Evolutionary conservation across 192 early-diverging fungal species (phyloP), one percentile per base, ranked within the genome.

Genomic region (Phlyctochytrium planicorne): DNA sequence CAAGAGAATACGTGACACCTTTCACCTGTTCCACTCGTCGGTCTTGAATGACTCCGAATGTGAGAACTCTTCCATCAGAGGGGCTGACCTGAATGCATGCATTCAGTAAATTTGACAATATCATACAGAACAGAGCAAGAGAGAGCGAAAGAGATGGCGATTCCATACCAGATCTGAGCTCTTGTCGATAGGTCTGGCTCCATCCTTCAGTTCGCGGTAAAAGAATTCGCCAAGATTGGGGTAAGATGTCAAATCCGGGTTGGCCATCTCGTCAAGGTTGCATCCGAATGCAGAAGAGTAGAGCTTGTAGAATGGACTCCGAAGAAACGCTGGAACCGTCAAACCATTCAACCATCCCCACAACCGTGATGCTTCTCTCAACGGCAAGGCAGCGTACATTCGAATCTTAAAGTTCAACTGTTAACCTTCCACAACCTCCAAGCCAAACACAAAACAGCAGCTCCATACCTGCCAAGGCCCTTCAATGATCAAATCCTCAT

Each of bases 181-280:
- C 3, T 82, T 76, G 52, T 87, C 88, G 2, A 98, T 79, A 1
- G 88, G 84, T n/a, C 97, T 80, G 0, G 78, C 91, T 29, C 78
- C 91, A 17, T 87, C 85, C 59, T 91, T 90, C 30, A 98, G 76
- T 68, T 89, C 86, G 34, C 97, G 86, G 70, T 97, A 99, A 66
- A 99, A 99, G 78, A 99, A 99, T 3, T 85, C 80, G 14, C 89
- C 84, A 25, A 99, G 69, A 72, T 96, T 97, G 20, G 86, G 84
- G 70, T 96, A 99, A 14, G 80, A 73, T 1, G 73, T 80, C 27
- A 98, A 72, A 71, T 92, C 87, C 0, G 89, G 84, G 31, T 93
- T 90, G 52, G 87, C 88, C 91, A 97, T 96, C 76, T 99, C 97
- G 25, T 91, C 92, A 35, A 99, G 74, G 63, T 94, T 91, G 77